Conservation (phyloP, 129 eudicot genomes). For the Flaveria bidentis region DNA sequence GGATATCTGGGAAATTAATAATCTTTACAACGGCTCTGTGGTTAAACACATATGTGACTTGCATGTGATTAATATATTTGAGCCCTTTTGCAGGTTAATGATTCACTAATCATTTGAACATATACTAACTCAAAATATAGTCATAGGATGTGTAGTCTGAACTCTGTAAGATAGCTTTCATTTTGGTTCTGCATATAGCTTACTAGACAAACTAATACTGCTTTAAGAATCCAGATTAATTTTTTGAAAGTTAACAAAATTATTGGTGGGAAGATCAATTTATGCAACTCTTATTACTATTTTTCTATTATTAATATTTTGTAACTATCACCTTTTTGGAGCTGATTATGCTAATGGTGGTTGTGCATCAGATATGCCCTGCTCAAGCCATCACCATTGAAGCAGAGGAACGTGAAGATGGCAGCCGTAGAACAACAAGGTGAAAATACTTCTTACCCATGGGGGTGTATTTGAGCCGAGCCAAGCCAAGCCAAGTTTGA, state of each 20-base stretch:
- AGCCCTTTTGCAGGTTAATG: neutral
- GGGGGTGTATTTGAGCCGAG: neutral
- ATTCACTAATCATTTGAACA: neutral
- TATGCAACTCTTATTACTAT: neutral
- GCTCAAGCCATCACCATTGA: constrained; percentile 97
- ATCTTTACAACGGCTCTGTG: neutral
- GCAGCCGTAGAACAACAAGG: constrained; percentile 95
- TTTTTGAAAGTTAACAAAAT: neutral
- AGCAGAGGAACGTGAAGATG: constrained; percentile 95
- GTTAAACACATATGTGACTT: neutral
- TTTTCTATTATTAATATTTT: neutral
- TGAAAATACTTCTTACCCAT: constrained; percentile 16
- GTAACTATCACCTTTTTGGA: neutral
- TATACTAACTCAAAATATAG: neutral
- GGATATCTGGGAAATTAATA: neutral
- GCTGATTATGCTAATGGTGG: constrained; percentile 1
- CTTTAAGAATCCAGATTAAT: neutral
- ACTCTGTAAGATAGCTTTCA: neutral
- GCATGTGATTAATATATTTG: neutral
- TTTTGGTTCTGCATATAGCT: constrained; percentile 6
- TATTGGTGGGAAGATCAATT: neutral
- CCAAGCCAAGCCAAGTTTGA: neutral
- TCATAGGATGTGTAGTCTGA: neutral
- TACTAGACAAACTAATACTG: neutral
- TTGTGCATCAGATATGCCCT: constrained; percentile 69